These are phyloP conservation scores for Epichloe festucae DNA, from an alignment of 2,329 filamentous ascomycete genomes.

Conservation along the genomic window DNA sequence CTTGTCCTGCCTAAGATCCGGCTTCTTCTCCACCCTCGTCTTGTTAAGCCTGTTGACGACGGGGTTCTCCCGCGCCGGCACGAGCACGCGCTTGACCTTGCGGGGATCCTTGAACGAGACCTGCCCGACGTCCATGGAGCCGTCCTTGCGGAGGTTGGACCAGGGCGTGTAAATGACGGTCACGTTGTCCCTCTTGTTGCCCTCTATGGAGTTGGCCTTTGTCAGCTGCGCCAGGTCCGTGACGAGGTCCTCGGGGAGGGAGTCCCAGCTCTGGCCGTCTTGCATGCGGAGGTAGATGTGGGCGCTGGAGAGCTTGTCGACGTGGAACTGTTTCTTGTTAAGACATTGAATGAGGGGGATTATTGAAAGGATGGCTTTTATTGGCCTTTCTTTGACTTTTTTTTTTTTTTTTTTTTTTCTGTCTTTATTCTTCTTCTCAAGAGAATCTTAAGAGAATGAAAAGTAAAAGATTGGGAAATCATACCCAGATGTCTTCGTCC, in stretches of 20 bases:
- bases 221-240: slow-evolving; percentile 91
- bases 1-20: slow-evolving; percentile 70
- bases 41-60: slow-evolving; percentile 98
- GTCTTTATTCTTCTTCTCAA: not conserved
- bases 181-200: slow-evolving; percentile 98
- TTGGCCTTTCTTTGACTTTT: no score
- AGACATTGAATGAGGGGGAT: not conserved
- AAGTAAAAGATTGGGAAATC: not conserved
- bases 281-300: slow-evolving; percentile 87
- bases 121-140: slow-evolving; percentile 88
- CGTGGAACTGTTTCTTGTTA: slow-evolving; percentile 61
- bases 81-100: slow-evolving; percentile 71
- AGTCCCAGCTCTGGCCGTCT: slow-evolving; percentile 72
- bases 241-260: slow-evolving; percentile 60
- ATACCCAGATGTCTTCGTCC: slow-evolving; percentile 78
- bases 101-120: slow-evolving; percentile 87
- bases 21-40: slow-evolving; percentile 79
- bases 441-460: not conserved
- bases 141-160: slow-evolving; percentile 91
- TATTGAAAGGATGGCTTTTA: not conserved
- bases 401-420: no score
- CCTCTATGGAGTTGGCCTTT: slow-evolving; percentile 98
- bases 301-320: slow-evolving; percentile 90
- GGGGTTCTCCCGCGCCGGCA: slow-evolving; percentile 69
- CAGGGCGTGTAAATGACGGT: slow-evolving; percentile 96